These are phyloP conservation scores for Fusarium equiseti DNA, from an alignment of 2,329 filamentous ascomycete genomes.

Conservation along the genomic window DNA sequence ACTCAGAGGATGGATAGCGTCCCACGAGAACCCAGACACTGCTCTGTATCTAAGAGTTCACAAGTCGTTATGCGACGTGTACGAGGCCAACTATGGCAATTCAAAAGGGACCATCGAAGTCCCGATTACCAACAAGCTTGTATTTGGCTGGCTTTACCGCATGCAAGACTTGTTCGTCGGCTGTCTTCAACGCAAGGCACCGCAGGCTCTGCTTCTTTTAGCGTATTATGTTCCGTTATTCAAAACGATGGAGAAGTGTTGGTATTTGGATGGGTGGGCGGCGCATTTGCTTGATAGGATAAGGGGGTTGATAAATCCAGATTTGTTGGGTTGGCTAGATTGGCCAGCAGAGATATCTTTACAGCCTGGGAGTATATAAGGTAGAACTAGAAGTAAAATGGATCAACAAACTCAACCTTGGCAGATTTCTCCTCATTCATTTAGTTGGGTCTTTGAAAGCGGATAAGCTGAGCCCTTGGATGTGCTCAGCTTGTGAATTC, in stretches of 20 bases:
- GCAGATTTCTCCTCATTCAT: too few species aligned
- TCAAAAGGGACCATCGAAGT: slow-evolving; percentile 33
- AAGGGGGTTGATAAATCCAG: slow-evolving; percentile 32
- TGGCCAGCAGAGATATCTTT: slow-evolving; percentile 42
- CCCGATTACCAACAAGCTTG: slow-evolving; percentile 31
- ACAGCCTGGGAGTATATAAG: slow-evolving; percentile 18
- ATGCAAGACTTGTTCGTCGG: slow-evolving; percentile 46
- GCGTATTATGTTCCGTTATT: slow-evolving; percentile 46
- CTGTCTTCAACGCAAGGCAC: slow-evolving; percentile 45
- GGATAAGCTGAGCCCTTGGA: not conserved
- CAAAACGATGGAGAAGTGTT: slow-evolving; percentile 34
- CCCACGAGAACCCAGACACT: slow-evolving; percentile 43
- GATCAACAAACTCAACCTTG: not conserved
- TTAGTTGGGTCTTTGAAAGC: not conserved
- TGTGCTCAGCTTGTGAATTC: not conserved
- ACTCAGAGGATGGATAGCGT: slow-evolving; percentile 41
- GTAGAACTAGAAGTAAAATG: slow-evolving; percentile 8
- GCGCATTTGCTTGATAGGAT: slow-evolving; percentile 43
- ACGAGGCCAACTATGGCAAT: slow-evolving; percentile 46
- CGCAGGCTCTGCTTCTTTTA: slow-evolving; percentile 46
- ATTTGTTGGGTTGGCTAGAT: slow-evolving; percentile 42
- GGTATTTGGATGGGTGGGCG: slow-evolving; percentile 45
- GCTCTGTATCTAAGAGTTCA: slow-evolving; percentile 44
- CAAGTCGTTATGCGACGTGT: slow-evolving; percentile 42
- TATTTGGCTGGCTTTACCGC: slow-evolving; percentile 49